Evolutionary conservation across 495 filamentous ascomycete genomes (phyloP).

Genomic region (Penicillium fimorum): DNA sequence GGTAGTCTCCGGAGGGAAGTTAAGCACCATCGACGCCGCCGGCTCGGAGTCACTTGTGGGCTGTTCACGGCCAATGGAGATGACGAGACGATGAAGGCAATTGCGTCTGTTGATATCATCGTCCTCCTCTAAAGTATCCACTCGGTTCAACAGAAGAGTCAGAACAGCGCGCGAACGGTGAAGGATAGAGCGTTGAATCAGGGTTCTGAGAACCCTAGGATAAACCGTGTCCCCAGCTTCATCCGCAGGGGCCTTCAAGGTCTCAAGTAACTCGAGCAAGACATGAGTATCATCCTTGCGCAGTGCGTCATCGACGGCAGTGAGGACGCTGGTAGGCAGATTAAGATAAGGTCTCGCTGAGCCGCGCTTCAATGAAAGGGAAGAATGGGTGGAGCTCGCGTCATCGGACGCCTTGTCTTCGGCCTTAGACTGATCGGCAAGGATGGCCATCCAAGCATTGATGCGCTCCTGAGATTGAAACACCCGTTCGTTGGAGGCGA

Average conservation of each 20-base stretch:
- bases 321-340: slow-evolving; percentile 61
- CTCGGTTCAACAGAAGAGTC: slow-evolving; percentile 60
- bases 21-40: slow-evolving; percentile 43
- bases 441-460: slow-evolving; percentile 84
- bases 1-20: slow-evolving; percentile 51
- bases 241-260: slow-evolving; percentile 52
- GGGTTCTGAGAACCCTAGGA: slow-evolving; percentile 66
- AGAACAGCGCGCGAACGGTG: slow-evolving; percentile 67
- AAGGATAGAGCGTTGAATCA: slow-evolving; percentile 82
- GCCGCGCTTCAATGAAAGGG: slow-evolving; percentile 66
- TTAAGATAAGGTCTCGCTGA: slow-evolving; percentile 69
- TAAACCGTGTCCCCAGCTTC: slow-evolving; percentile 47
- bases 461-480: slow-evolving; percentile 67
- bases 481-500: slow-evolving; percentile 72
- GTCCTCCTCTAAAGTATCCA: slow-evolving; percentile 73
- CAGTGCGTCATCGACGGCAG: slow-evolving; percentile 74
- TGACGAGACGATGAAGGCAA: slow-evolving; percentile 86
- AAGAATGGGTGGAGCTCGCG: slow-evolving; percentile 66
- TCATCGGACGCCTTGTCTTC: slow-evolving; percentile 72
- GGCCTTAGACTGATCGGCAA: slow-evolving; percentile 48
- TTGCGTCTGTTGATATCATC: slow-evolving; percentile 94
- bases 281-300: slow-evolving; percentile 66
- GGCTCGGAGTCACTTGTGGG: slow-evolving; percentile 52
- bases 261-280: slow-evolving; percentile 57
- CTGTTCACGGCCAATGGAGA: slow-evolving; percentile 80